Evolutionary conservation across 2,329 filamentous ascomycete species (phyloP), one percentile per base, ranked within the genome.

Genomic region (Nemania abortiva): DNA sequence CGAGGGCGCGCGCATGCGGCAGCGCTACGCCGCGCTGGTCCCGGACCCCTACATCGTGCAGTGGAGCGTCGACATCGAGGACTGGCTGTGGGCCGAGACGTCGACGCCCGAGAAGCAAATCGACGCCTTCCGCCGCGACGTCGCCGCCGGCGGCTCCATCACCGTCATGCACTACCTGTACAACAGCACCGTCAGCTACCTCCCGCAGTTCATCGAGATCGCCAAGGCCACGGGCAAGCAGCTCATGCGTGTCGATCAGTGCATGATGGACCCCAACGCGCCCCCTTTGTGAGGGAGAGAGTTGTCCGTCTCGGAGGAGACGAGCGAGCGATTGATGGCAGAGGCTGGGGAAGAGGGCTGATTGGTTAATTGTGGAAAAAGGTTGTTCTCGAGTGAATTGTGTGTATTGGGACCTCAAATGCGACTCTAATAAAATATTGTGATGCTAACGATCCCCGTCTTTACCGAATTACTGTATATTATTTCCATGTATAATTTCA

Each of bases 141-240:
- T 92, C 2, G 82, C 83, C 27, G 87, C 85, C 74, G 90, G 90
- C 0, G 90, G 90, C 1, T 84, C 84, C 72, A 80, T 92, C 58
- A 88, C 90, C 0, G 90, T 92, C 13, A 87, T 92, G 85, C 90
- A 92, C 79, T 92, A 91, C 77, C 79, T 92, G 42, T 90, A 89
- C 77, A 84, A 87, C 52, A 86, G 83, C 54, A 92, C 90, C 0
- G 89, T 92, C 15, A 79, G 81, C 67, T 91, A 91, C 76, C 83
- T 92, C 50, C 81, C 84, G 59, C 84, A 91, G 79, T 90, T 92
- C 74, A 92, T 92, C 77, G 82, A 82, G 72, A 85, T 89, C 69
- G 89, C 90, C 29, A 91, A 90, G 82, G 82, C 80, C 18, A 88
- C 86, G 1, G 89, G 89, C 4, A 89, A 90, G 82, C 83, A 86